Evolutionary conservation across 805 yeast species (phyloP).

Genomic region (Kuraishia ogatae): DNA sequence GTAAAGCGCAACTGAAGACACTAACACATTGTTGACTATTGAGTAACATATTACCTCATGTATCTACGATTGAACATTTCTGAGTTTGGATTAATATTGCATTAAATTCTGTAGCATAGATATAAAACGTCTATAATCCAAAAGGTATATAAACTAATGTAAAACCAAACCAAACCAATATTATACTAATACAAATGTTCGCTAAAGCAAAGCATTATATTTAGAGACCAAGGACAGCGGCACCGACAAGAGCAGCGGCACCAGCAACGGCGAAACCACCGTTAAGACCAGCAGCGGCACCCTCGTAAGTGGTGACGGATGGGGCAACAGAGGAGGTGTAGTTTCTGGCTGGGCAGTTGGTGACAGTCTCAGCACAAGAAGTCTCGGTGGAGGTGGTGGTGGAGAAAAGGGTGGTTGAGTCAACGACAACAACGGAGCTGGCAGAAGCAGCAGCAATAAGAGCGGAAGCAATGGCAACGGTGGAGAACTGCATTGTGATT

Average conservation of each 20-base stretch:
- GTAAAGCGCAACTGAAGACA: too few species aligned
- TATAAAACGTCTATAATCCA: neutral
- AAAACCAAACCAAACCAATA: neutral
- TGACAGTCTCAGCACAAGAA: conserved; percentile 33
- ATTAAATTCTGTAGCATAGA: neutral
- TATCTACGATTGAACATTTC: neutral
- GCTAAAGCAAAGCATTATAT: neutral
- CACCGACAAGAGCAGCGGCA: conserved; percentile 11
- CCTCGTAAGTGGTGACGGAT: conserved; percentile 5
- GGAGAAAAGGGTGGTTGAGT: conserved; percentile 21
- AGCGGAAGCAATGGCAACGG: conserved; percentile 10
- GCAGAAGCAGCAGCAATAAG: conserved; percentile 21
- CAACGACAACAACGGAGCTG: conserved; percentile 18
- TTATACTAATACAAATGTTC: neutral
- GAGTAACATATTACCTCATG: too few species aligned
- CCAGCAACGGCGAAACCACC: conserved; percentile 12
- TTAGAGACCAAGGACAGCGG: conserved; percentile 8
- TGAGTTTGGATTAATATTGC: neutral
- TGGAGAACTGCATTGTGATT: conserved; percentile 5
- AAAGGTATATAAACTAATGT: neutral
- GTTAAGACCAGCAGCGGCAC: conserved; percentile 7
- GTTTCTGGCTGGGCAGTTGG: conserved; percentile 32
- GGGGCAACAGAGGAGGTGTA: conserved; percentile 10
- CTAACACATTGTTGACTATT: too few species aligned
- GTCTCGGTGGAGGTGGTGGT: conserved; percentile 39